Percentiles rank a stretch among this genome's conserved stretches.
These are phyloP conservation scores for Suillus americanus DNA, from an alignment of 768 basidiomycete species.

Conservation along the genomic window DNA sequence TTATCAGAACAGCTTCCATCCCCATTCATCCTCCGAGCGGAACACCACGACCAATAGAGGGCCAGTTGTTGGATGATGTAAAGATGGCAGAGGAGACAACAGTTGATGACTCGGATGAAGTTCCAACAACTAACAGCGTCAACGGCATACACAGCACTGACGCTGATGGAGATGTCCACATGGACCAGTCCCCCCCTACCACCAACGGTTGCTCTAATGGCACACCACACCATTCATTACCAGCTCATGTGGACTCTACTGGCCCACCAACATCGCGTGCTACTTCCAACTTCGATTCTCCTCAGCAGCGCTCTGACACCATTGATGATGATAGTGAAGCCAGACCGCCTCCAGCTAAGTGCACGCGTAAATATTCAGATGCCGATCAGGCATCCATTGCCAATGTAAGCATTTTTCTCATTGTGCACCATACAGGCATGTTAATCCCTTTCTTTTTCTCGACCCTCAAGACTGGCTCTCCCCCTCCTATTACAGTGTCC, in stretches of 20 bases:
- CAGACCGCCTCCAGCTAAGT: conserved; percentile 79
- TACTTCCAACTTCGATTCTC: conserved; percentile 29
- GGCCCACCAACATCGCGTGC: conserved; percentile 36
- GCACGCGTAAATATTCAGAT: conserved; percentile 74
- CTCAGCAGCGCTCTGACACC: conserved; percentile 23
- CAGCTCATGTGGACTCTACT: conserved; percentile 36
- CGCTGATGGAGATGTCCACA: conserved; percentile 30
- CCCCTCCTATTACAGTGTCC: conserved; percentile 60
- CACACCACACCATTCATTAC: conserved; percentile 40
- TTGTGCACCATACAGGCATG: conserved; percentile 54
- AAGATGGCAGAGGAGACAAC: conserved; percentile 51
- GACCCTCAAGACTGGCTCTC: conserved; percentile 65
- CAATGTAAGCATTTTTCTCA: conserved; percentile 56
- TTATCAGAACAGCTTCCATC: conserved; percentile 39
- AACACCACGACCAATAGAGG: conserved; percentile 45
- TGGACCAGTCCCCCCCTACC: conserved; percentile 19
- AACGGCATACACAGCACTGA: conserved; percentile 23
- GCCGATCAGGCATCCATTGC: conserved; percentile 71
- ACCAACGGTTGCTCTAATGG: conserved; percentile 26
- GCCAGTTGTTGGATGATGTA: conserved; percentile 51
- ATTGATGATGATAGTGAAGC: conserved; percentile 45
- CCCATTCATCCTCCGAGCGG: conserved; percentile 44
- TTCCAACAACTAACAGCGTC: conserved; percentile 21
- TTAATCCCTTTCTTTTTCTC: conserved; percentile 42
- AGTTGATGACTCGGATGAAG: conserved; percentile 16